Base-by-base conservation (phyloP, 139 green algal species). In the Dunaliella primolecta region DNA sequence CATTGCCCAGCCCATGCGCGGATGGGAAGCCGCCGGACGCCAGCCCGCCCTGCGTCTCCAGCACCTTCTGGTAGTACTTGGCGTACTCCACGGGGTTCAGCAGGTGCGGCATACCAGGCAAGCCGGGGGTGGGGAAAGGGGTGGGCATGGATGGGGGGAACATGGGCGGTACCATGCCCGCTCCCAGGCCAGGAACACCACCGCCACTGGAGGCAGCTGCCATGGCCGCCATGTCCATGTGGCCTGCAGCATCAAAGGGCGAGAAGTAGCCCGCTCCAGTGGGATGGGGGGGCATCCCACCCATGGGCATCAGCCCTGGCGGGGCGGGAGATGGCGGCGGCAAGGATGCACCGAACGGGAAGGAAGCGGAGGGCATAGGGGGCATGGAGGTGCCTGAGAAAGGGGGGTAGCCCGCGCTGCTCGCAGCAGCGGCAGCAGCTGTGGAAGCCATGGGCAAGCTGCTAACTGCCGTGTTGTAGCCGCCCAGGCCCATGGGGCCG, bases 61-160 rank as follows among this genome's bases (percentile, higher is more conserved):
- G 27, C 57, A 88, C 70, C 29, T 85, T 83, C 32, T 87, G 64
- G 76, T 87, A 88, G 46, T 91, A 89, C 0, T 64, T 83, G 0
- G 71, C 78, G 36, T 86, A 89, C n/a, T 85, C 84, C 15, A 64
- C 7, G 46, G 46, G 46, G 46, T 64, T 64, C 7, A 15, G 46
- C 46, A 64, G 46, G n/a, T n/a, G n/a, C n/a, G n/a, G n/a, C 46
- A 7, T 15, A 7, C 46, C 46, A 7, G 46, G 15, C 46, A 64
- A 15, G 7, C 46, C 46, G 46, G 46, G 46, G 46, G 15, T 25
- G 46, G 46, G 46, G 46, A 15, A 15, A 7, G 46, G 46, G 7
- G 15, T 15, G 15, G 7, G 7, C 46, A 15, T 15, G 15, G 7
- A 7, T 25, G 46, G 46, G 46, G 46, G 46, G 46, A 64, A 64